These are phyloP conservation scores for Acacia crassicarpa DNA, from an alignment of 306 rosid genomes.

Conservation along the genomic window DNA sequence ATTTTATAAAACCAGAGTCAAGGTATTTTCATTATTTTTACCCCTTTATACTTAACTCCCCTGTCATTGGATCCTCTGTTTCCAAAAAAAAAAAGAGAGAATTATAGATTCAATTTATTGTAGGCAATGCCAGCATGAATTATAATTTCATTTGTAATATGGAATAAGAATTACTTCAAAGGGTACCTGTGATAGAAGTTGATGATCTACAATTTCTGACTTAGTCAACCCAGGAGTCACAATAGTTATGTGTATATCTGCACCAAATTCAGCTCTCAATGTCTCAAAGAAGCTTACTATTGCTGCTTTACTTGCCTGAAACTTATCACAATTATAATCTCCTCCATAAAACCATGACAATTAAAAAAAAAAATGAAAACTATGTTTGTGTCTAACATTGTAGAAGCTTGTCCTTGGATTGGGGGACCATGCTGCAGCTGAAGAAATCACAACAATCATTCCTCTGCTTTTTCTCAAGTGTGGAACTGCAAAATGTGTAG, in stretches of 20 bases:
- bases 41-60: too few species aligned
- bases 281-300: constrained; percentile 30
- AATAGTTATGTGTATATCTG: constrained; percentile 28
- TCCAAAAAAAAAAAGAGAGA: not conserved
- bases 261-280: constrained; percentile 27
- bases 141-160: not conserved
- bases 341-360: not conserved
- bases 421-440: not conserved
- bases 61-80: too few species aligned
- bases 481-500: constrained; percentile 18
- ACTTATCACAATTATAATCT: not conserved
- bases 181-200: not conserved
- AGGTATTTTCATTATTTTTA: not conserved
- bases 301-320: constrained; percentile 43
- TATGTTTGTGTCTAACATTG: not conserved
- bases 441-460: constrained; percentile 27
- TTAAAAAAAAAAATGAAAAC: not conserved
- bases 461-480: constrained; percentile 24
- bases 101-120: too few species aligned
- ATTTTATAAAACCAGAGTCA: not conserved
- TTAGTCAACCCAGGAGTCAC: constrained; percentile 21
- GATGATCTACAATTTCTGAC: not conserved
- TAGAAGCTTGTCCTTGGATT: constrained; percentile 13
- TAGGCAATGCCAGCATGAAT: too few species aligned
- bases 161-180: not conserved